Conservation (phyloP, 2,329 filamentous ascomycete species). For the Plectosphaerella sp. region DNA sequence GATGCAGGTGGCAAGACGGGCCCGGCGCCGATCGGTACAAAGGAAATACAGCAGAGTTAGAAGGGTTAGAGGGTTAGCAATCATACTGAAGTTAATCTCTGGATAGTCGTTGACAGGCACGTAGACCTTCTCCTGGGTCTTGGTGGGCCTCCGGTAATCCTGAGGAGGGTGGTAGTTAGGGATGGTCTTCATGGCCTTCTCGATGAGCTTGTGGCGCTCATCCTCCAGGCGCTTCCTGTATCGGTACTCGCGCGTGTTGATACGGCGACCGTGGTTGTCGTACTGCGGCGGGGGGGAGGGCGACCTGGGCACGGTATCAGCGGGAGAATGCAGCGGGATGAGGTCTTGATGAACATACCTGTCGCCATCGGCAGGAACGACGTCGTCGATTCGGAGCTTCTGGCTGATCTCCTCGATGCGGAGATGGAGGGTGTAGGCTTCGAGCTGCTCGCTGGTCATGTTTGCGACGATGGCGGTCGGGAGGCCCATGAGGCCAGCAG, state of each 20-base stretch:
- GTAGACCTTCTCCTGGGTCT: slow-evolving; percentile 99
- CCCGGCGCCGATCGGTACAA: slow-evolving; percentile 35
- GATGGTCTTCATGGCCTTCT: slow-evolving; percentile 99
- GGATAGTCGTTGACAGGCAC: slow-evolving; percentile 99
- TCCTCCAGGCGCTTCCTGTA: slow-evolving; percentile 98
- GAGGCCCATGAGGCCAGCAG: slow-evolving; percentile 93
- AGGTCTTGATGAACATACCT: slow-evolving; percentile 55
- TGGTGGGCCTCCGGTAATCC: slow-evolving; percentile 97
- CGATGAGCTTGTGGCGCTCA: slow-evolving; percentile 96
- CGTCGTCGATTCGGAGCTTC: slow-evolving; percentile 98
- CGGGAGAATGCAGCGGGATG: slow-evolving; percentile 2
- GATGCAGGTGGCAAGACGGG: slow-evolving; percentile 33
- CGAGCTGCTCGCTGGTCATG: slow-evolving; percentile 97
- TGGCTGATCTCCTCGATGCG: slow-evolving; percentile 99
- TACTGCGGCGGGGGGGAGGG: slow-evolving; percentile 95
- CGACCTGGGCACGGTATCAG: slow-evolving; percentile 55
- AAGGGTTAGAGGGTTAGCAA: slow-evolving; percentile 95
- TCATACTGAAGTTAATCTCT: slow-evolving; percentile 99
- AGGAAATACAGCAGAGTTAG: slow-evolving; percentile 51
- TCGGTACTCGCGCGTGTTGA: slow-evolving; percentile 97
- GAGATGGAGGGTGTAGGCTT: slow-evolving; percentile 93
- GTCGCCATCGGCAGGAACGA: slow-evolving; percentile 93
- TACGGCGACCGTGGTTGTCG: slow-evolving; percentile 98
- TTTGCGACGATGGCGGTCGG: slow-evolving; percentile 94
- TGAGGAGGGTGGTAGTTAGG: slow-evolving; percentile 98